Base-by-base conservation (phyloP, 2,329 filamentous ascomycete species). In the Xylariaceae sp. region DNA sequence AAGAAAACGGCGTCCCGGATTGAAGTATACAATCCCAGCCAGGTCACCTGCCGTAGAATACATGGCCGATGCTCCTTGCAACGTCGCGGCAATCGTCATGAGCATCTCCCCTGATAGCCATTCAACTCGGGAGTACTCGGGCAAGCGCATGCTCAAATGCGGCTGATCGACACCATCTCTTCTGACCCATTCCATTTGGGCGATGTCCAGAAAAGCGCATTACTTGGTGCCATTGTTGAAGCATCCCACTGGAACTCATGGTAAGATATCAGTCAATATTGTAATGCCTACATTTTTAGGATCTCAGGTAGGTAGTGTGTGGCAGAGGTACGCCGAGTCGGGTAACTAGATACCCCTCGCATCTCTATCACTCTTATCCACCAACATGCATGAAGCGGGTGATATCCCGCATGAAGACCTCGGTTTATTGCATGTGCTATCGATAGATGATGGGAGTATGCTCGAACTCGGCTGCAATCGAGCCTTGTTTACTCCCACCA, bases 171-270 rank as follows among this genome's bases (percentile, higher is more conserved):
- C 30, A 57, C 42, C 49, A 62, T 56, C 6, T 46, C 45, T 39
- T 65, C 57, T 9, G 50, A 54, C 4, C 61, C 63, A 44, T 64
- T 53, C 64, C 64, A 66, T 1, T 59, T 54, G 2, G 51, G 37
- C 6, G 39, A 37, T 0, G 57, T 62, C 63, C 62, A 66, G 43
- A 66, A 64, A 9, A 61, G 39, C 1, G 60, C 57, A 41, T 64
- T 65, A 31, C 38, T 57, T 4, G 62, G 57, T 3, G 59, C 60
- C 37, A 64, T 43, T 18, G 61, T 53, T 6, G 37, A 19, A 1
- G 34, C 29, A 26, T 38, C 53, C 64, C 63, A 66, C 12, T 37
- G 13, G 33, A 18, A 12, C 22, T 11, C 22, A 6, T 11, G 11
- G 22, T 26, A n/a, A n/a, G n/a, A n/a, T n/a, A n/a, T n/a, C n/a